Evolutionary conservation across 371 early-diverging fungal genomes (phyloP).

Genomic region (Syncephalis fuscata): DNA sequence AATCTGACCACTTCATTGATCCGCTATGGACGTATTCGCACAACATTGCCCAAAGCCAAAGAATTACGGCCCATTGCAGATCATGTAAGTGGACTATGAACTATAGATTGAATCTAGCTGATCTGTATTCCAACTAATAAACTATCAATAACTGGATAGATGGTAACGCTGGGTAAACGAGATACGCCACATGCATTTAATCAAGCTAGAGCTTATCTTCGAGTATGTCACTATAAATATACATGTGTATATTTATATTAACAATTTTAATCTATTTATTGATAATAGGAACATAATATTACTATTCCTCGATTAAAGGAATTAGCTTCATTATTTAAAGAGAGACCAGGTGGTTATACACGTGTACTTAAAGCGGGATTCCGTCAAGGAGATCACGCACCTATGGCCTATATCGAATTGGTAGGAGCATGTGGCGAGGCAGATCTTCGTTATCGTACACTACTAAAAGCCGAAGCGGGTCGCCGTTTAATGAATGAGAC

Average conservation of each 20-base stretch:
- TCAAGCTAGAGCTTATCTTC: slow-evolving; percentile 38
- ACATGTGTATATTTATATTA: background rate
- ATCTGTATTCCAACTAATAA: background rate
- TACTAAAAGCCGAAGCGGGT: slow-evolving; percentile 17
- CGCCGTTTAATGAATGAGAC: background rate
- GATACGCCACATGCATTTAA: slow-evolving; percentile 40
- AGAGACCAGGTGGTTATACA: slow-evolving; percentile 78
- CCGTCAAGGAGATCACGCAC: slow-evolving; percentile 75
- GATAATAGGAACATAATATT: slow-evolving; percentile 32
- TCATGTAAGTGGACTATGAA: slow-evolving; percentile 21
- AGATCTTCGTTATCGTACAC: slow-evolving; percentile 31
- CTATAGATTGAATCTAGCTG: background rate
- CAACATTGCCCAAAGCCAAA: slow-evolving; percentile 89
- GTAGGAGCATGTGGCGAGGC: slow-evolving; percentile 30
- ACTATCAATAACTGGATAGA: slow-evolving; percentile 11
- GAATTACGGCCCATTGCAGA: slow-evolving; percentile 76
- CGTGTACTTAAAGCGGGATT: slow-evolving; percentile 69
- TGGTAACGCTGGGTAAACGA: slow-evolving; percentile 64
- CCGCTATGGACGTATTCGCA: slow-evolving; percentile 79
- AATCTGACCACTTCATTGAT: slow-evolving; percentile 80
- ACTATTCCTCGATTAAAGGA: slow-evolving; percentile 73
- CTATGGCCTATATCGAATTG: slow-evolving; percentile 81
- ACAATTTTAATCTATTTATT: background rate
- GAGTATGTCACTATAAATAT: slow-evolving; percentile 17
- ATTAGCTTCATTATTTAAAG: slow-evolving; percentile 66